Conservation (phyloP, 2,329 filamentous ascomycete genomes). For the Dothiorella sarmentorum region DNA sequence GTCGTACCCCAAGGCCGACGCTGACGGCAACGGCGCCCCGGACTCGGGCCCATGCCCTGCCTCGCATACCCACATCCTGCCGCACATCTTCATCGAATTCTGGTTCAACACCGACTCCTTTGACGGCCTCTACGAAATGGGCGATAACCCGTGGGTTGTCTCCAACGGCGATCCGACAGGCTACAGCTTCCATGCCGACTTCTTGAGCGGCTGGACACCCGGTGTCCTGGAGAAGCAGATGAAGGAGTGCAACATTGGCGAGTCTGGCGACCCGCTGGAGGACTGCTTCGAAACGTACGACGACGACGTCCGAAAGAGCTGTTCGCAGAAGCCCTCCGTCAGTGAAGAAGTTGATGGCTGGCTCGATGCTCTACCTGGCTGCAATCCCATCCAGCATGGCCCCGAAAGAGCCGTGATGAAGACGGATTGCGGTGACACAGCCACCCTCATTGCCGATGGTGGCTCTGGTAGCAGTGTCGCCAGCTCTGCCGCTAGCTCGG, state of each 20-base stretch:
- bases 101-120: conserved; percentile 38
- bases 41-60: conserved; percentile 32
- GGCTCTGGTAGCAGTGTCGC: conserved; percentile 20
- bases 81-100: conserved; percentile 39
- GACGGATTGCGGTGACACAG: neutral
- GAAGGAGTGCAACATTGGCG: conserved; percentile 37
- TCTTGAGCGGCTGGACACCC: conserved; percentile 37
- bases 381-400: conserved; percentile 38
- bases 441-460: conserved; percentile 19
- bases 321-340: conserved; percentile 24
- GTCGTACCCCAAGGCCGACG: conserved; percentile 37
- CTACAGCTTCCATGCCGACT: conserved; percentile 37
- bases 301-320: conserved; percentile 25
- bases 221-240: conserved; percentile 36
- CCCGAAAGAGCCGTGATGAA: conserved; percentile 29
- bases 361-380: conserved; percentile 35
- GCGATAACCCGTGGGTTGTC: conserved; percentile 33
- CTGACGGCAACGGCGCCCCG: conserved; percentile 33
- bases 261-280: conserved; percentile 34
- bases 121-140: conserved; percentile 31
- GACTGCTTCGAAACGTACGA: conserved; percentile 37
- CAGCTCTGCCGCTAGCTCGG: conserved; percentile 15
- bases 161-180: conserved; percentile 38
- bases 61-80: conserved; percentile 33
- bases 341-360: conserved; percentile 22